Percentiles rank a stretch among this genome's conserved stretches.
phyloP scores from a whole-genome alignment of 1,284 basidiomycete species.

The Trichosporon ovoides region DNA sequence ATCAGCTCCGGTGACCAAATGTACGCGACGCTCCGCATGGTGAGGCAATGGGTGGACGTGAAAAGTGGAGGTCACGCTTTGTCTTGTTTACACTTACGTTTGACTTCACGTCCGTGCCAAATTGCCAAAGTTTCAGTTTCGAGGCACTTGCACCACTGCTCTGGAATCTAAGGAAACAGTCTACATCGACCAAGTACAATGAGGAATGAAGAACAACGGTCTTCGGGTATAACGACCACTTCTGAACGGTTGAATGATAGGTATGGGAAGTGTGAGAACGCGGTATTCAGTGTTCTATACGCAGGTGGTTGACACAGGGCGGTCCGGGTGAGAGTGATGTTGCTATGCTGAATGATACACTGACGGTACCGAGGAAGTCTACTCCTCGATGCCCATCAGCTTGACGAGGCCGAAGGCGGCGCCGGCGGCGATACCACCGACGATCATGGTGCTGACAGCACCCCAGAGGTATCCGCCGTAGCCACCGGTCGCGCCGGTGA shows the following conservation, averaged over 20 bases:
- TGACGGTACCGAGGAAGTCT: conserved; percentile 7
- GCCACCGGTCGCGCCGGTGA: conserved; percentile 68
- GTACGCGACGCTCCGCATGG: conserved; percentile 21
- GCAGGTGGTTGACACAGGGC: no score
- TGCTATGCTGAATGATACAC: background rate
- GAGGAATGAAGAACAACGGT: background rate
- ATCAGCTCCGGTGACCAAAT: conserved; percentile 39
- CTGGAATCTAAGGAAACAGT: background rate
- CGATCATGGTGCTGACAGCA: conserved; percentile 79
- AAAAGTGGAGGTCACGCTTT: background rate
- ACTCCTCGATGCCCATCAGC: conserved; percentile 57
- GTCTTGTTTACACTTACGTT: no score
- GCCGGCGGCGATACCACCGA: conserved; percentile 79
- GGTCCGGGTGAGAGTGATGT: background rate
- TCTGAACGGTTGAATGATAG: background rate
- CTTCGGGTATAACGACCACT: background rate
- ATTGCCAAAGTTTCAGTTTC: no score
- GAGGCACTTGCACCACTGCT: no score
- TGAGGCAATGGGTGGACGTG: background rate
- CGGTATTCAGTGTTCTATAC: no score
- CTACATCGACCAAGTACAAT: conserved; percentile 7
- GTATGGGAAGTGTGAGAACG: no score
- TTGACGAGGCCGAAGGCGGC: conserved; percentile 83
- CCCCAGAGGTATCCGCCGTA: conserved; percentile 67
- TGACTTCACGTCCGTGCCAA: no score